Conservation (phyloP, 495 filamentous ascomycete species). For the Talaromyces proteolyticus region DNA sequence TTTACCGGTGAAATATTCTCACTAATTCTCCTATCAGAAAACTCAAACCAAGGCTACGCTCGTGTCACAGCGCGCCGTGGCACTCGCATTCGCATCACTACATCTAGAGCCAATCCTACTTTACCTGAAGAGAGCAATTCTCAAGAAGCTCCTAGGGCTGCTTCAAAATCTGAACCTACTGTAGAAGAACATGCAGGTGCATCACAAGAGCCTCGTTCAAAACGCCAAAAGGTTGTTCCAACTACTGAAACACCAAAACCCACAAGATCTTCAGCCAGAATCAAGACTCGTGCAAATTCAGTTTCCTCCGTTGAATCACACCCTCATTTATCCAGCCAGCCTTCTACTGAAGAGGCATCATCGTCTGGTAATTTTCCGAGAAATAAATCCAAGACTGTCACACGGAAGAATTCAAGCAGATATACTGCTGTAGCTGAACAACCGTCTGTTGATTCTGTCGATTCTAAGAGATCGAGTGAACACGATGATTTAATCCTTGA, state of each 20-base stretch:
- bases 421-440: not conserved
- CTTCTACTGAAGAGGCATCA: not conserved
- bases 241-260: conserved; percentile 17
- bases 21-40: not conserved
- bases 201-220: not conserved
- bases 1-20: not conserved
- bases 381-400: too few species aligned
- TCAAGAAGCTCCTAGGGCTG: not conserved
- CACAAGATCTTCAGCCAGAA: conserved; percentile 30
- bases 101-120: not conserved
- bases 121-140: not conserved
- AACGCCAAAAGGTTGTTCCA: not conserved
- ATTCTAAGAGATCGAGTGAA: not conserved
- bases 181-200: not conserved
- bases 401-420: not conserved
- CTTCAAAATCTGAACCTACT: not conserved
- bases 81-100: not conserved
- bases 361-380: too few species aligned
- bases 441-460: not conserved
- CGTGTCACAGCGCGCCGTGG: not conserved
- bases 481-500: too few species aligned
- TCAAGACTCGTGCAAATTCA: conserved; percentile 17
- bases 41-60: not conserved
- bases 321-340: not conserved
- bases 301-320: not conserved